Conservation (phyloP, 768 basidiomycete species). For the Xerocomellus chrysenteron region DNA sequence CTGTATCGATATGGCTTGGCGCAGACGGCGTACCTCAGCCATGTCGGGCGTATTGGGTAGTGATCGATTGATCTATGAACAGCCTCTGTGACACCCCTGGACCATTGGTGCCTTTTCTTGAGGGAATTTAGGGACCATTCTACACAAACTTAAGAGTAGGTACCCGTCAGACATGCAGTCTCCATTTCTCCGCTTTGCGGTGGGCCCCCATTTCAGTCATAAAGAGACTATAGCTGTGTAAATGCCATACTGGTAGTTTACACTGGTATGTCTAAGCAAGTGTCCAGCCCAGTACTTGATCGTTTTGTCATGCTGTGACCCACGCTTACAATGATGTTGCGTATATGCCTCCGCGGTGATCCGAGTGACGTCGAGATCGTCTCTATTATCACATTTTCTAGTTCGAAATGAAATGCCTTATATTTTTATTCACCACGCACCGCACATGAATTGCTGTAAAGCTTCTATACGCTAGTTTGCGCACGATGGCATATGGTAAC, state of each 20-base stretch:
- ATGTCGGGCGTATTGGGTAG: background rate
- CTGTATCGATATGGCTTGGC: background rate
- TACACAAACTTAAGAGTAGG: background rate
- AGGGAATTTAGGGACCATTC: background rate
- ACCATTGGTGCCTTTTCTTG: too few relatives aligned
- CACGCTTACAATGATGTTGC: background rate
- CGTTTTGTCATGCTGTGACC: background rate
- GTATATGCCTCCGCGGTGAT: background rate
- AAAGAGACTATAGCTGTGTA: background rate
- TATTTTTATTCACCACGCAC: background rate
- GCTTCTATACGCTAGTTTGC: background rate
- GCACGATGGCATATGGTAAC: background rate
- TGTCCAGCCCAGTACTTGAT: background rate
- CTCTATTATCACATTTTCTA: background rate
- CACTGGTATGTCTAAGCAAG: background rate
- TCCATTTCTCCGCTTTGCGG: background rate
- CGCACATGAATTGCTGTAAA: background rate
- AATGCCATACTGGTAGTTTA: background rate
- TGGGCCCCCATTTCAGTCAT: background rate
- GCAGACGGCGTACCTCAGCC: background rate
- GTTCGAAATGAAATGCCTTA: background rate
- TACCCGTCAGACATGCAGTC: too few relatives aligned
- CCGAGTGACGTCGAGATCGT: slow-evolving; percentile 5
- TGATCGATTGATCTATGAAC: background rate
- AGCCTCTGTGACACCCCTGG: too few relatives aligned